Conservation (phyloP, 257 asterid genomes). For the Cinchona pubescens region DNA sequence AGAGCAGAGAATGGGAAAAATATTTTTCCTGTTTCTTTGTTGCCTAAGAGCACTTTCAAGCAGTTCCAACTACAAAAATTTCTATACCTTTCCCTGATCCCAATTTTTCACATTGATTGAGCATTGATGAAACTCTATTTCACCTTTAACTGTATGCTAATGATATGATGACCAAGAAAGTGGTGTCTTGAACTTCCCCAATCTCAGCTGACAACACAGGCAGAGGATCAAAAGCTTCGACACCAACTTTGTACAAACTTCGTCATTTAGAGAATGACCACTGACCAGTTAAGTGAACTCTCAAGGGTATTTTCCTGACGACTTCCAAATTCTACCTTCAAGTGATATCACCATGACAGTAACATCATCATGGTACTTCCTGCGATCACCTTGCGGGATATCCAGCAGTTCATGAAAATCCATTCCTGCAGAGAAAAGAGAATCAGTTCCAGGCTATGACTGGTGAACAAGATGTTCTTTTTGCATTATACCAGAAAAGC, state of each 20-base stretch:
- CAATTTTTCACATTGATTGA: slow-evolving; percentile 10
- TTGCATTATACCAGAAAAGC: not conserved
- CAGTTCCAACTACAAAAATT: slow-evolving; percentile 64
- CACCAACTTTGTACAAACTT: slow-evolving; percentile 15
- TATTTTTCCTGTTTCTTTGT: slow-evolving; percentile 32
- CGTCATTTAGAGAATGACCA: not conserved
- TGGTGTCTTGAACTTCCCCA: slow-evolving; percentile 5
- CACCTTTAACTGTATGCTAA: not conserved
- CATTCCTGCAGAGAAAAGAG: slow-evolving; percentile 58
- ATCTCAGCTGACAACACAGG: not conserved
- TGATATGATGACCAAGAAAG: not conserved
- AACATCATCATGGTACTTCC: slow-evolving; percentile 95
- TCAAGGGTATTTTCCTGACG: slow-evolving; percentile 88
- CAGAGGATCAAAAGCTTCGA: slow-evolving; percentile 14
- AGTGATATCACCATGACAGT: slow-evolving; percentile 98
- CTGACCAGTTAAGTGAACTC: slow-evolving; percentile 19
- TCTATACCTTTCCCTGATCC: slow-evolving; percentile 26
- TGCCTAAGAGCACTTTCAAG: slow-evolving; percentile 41
- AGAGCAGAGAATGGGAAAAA: slow-evolving; percentile 10
- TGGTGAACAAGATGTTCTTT: not conserved
- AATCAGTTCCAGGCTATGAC: slow-evolving; percentile 17
- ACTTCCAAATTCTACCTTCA: slow-evolving; percentile 95
- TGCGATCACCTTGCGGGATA: slow-evolving; percentile 93
- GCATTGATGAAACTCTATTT: slow-evolving; percentile 10
- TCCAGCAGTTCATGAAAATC: slow-evolving; percentile 92